Conservation (phyloP, 148 eudicot species). For the Heliamphora exappendiculata region DNA sequence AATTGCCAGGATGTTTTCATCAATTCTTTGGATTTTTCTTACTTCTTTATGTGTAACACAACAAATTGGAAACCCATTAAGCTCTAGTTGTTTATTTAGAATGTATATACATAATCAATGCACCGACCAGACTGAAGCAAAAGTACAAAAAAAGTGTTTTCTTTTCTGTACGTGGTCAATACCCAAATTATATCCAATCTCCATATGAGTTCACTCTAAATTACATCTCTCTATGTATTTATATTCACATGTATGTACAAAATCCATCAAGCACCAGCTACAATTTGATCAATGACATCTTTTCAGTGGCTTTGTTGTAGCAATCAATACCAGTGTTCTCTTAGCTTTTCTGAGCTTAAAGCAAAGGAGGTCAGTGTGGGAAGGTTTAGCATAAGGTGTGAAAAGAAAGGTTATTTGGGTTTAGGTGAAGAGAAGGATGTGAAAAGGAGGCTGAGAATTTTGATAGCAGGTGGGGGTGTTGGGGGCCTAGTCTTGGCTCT, state of each 20-base stretch:
- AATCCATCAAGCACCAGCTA: background rate
- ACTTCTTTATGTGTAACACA: background rate
- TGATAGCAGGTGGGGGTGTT: slow-evolving; percentile 23
- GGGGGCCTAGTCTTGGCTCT: slow-evolving; percentile 19
- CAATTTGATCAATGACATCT: slow-evolving; percentile 4
- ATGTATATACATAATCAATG: background rate
- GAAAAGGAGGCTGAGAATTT: slow-evolving; percentile 4
- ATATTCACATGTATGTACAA: background rate
- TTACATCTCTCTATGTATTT: background rate
- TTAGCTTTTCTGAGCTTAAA: slow-evolving; percentile 1
- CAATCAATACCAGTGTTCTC: background rate
- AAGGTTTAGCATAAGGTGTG: slow-evolving; percentile 1
- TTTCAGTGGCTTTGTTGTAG: slow-evolving; percentile 3
- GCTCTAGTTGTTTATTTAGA: background rate
- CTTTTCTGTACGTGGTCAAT: background rate
- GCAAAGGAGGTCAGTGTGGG: background rate
- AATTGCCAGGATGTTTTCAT: background rate
- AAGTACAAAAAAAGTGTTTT: background rate
- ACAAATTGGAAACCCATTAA: background rate
- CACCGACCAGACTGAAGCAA: slow-evolving; percentile 3
- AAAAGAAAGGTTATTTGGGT: background rate
- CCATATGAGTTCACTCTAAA: background rate
- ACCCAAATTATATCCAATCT: background rate
- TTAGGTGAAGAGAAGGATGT: slow-evolving; percentile 1
- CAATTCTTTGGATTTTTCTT: background rate